Conservation (phyloP, 2,329 filamentous ascomycete genomes). For the Penicillium sp. region DNA sequence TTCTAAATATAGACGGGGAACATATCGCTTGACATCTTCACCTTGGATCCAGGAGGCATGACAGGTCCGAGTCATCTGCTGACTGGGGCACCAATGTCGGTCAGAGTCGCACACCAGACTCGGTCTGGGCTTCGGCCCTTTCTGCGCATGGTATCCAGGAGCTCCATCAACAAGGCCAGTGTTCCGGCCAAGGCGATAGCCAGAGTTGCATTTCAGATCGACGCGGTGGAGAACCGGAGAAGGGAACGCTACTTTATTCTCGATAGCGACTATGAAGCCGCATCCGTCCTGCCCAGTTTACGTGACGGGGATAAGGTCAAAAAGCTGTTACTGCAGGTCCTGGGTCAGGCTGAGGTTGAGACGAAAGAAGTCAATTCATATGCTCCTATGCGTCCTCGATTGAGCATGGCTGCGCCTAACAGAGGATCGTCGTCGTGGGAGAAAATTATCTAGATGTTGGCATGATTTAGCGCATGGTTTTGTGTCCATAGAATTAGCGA, state of each 20-base stretch:
- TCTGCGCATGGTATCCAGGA: conserved; percentile 35
- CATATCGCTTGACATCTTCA: conserved; percentile 38
- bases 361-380: conserved; percentile 30
- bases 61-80: conserved; percentile 26
- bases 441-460: not conserved
- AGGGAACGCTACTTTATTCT: conserved; percentile 36
- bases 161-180: conserved; percentile 34
- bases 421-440: not conserved
- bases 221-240: conserved; percentile 29
- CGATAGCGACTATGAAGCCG: conserved; percentile 35
- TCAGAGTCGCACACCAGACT: conserved; percentile 32
- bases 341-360: conserved; percentile 30
- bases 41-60: conserved; percentile 35
- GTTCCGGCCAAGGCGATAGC: conserved; percentile 37
- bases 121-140: conserved; percentile 34
- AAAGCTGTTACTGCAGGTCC: conserved; percentile 28
- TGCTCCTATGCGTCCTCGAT: conserved; percentile 24
- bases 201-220: conserved; percentile 34
- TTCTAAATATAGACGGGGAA: conserved; percentile 28
- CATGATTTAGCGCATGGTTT: not conserved
- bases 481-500: not conserved
- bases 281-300: conserved; percentile 33
- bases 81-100: conserved; percentile 27
- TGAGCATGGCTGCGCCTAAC: conserved; percentile 17
- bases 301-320: conserved; percentile 31